These are phyloP conservation scores for Chenopodium quinoa DNA, from an alignment of 148 eudicot species.

Conservation along the genomic window DNA sequence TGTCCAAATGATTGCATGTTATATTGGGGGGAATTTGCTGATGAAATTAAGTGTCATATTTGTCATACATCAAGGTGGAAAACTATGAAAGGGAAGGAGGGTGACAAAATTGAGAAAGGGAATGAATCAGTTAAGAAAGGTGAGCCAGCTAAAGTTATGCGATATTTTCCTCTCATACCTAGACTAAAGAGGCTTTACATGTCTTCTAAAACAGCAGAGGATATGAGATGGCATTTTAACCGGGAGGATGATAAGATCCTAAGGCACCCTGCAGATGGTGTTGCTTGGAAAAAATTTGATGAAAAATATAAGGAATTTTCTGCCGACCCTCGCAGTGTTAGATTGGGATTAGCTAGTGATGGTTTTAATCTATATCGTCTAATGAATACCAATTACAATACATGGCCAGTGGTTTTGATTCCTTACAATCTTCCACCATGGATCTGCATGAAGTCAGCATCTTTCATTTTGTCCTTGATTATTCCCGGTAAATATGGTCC, in stretches of 20 bases:
- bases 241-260: neutral
- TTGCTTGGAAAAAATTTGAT: neutral
- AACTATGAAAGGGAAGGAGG: no score
- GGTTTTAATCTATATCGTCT: no score
- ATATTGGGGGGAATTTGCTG: no score
- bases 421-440: neutral
- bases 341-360: neutral
- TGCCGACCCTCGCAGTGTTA: neutral
- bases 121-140: neutral
- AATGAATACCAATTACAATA: no score
- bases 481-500: neutral
- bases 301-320: neutral
- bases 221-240: neutral
- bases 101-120: neutral
- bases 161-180: conserved; percentile 3
- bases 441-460: conserved; percentile 12
- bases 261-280: neutral
- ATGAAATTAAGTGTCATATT: no score
- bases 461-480: conserved; percentile 5
- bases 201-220: neutral
- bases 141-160: conserved; percentile 4
- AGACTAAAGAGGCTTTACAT: neutral
- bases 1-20: no score
- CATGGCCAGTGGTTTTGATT: neutral
- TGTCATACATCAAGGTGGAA: no score